Base-by-base conservation (phyloP, 306 rosid species). In the Quercus mongolica region DNA sequence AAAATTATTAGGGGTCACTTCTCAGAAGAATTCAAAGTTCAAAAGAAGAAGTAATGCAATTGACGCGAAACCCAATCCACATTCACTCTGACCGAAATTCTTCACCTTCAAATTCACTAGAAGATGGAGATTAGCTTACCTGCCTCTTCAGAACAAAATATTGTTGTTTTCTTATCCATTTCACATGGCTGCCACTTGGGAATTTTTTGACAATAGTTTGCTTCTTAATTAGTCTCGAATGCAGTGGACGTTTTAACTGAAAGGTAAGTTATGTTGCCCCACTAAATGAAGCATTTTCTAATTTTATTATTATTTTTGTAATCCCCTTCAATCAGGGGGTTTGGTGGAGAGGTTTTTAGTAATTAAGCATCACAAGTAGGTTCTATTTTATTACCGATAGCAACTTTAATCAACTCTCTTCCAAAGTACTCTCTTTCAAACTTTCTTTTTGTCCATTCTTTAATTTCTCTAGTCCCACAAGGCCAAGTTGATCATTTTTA, bases 401-500 rank as follows among this genome's bases (percentile, higher is more conserved):
- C 58, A 30, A 38, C 64, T 78, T 74, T 75, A 70, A 25, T 65
- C 44, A 41, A 6, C 23, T 15, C 1, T 55, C 41, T 56, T 31
- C 52, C 18, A 56, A 56, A 21, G 46, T 38, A 38, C 72, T 52
- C 23, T 77, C 75, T 78, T 79, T 73, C 31, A 49, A 74, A 74
- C 83, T 80, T 74, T 75, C 35, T 33, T 65, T 79, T 80, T 71
- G 62, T 72, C 79, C 81, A 56, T 28, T n/a, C 18, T 41, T 23
- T 30, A 49, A n/a, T 59, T 56, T 28, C 17, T 41, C 54, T 78
- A 44, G 15, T 63, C 28, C 58, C 65, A 81, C 71, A 64, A 68
- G 78, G 41, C 80, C 80, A 75, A 86, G 76, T 75, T 64, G 54
- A 31, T 70, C 21, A 41, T 56, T 18, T 59, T 80, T 49, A 81